Percentiles rank a stretch among this genome's conserved stretches.
Evolutionary conservation across 495 filamentous ascomycete genomes (phyloP).

Genomic region (Halenospora varia): DNA sequence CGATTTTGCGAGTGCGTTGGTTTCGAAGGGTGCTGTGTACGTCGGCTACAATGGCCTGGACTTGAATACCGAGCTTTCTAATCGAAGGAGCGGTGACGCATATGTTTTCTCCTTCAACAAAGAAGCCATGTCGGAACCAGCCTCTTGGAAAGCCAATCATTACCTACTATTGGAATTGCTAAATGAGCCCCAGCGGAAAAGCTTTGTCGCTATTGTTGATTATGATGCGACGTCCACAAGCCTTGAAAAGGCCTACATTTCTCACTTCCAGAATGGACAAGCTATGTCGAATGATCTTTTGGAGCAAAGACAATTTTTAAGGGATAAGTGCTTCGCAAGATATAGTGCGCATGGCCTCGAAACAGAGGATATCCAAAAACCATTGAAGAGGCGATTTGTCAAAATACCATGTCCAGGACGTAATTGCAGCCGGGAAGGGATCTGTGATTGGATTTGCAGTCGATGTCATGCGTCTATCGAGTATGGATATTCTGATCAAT

Average conservation of each 20-base stretch:
- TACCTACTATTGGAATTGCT: conserved; percentile 22
- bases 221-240: conserved; percentile 15
- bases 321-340: conserved; percentile 22
- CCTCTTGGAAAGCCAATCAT: conserved; percentile 19
- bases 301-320: conserved; percentile 16
- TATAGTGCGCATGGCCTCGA: conserved; percentile 12
- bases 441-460: conserved; percentile 30
- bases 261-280: conserved; percentile 13
- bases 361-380: conserved; percentile 9
- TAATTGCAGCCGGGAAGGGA: conserved; percentile 13
- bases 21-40: conserved; percentile 22
- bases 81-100: background rate
- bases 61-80: conserved; percentile 3
- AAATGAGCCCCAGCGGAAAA: background rate
- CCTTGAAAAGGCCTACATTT: conserved; percentile 17
- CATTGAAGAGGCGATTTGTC: conserved; percentile 24
- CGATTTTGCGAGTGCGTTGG: conserved; percentile 18
- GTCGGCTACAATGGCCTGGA: conserved; percentile 22
- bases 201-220: conserved; percentile 22
- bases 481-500: conserved; percentile 30
- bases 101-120: conserved; percentile 23
- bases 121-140: background rate
- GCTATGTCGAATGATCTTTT: conserved; percentile 20
- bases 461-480: conserved; percentile 27
- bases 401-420: conserved; percentile 29